These are phyloP conservation scores for Angophora floribunda DNA, from an alignment of 345 rosid genomes.

Conservation along the genomic window DNA sequence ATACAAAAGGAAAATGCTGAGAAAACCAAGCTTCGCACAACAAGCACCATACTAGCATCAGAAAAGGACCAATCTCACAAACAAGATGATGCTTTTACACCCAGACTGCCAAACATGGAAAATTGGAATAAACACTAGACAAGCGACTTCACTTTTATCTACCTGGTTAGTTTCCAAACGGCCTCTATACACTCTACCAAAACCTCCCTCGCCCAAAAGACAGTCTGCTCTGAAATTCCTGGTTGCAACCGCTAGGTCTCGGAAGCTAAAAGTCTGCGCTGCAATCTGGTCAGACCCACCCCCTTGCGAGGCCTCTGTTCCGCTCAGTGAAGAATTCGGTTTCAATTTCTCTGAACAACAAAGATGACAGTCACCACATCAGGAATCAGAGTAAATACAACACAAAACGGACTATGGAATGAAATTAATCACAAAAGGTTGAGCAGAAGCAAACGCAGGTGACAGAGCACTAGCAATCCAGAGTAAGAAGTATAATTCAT, in stretches of 20 bases:
- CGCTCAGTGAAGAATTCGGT: constrained; percentile 16
- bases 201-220: constrained; percentile 87
- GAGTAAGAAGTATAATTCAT: not conserved
- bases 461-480: not conserved
- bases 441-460: not conserved
- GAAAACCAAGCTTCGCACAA: not conserved
- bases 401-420: not conserved
- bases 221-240: constrained; percentile 72
- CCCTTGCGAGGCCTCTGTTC: constrained; percentile 24
- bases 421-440: not conserved
- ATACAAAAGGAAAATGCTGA: not conserved
- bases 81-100: not conserved
- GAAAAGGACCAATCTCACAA: not conserved
- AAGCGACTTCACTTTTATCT: not conserved
- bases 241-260: constrained; percentile 70
- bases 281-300: constrained; percentile 47
- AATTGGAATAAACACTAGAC: not conserved
- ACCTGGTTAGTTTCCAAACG: constrained; percentile 64
- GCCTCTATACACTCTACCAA: constrained; percentile 83
- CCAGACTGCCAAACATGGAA: not conserved
- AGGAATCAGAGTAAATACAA: not conserved
- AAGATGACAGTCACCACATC: not conserved
- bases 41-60: not conserved
- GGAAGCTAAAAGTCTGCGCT: constrained; percentile 67
- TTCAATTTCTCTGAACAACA: constrained; percentile 29